Conservation (phyloP, 179 eudicot species). For the Gypsophila paniculata region DNA sequence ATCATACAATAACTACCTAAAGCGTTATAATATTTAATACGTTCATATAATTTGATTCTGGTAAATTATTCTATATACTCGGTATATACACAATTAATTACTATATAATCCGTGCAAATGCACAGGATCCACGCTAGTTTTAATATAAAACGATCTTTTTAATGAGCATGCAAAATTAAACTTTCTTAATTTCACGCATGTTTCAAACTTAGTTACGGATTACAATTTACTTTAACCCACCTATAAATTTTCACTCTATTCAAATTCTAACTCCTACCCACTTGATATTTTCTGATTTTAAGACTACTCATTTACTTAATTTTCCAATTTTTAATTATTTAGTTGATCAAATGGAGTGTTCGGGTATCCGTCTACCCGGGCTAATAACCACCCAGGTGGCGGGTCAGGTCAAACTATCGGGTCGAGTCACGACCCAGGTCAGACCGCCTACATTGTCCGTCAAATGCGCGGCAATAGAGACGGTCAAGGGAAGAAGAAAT, state of each 20-base stretch:
- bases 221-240: background rate
- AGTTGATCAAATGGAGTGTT: constrained; percentile 23
- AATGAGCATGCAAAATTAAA: too few relatives aligned
- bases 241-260: background rate
- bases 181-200: too few relatives aligned
- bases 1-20: too few relatives aligned
- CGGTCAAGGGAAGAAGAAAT: constrained; percentile 18
- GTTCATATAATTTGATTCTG: too few relatives aligned
- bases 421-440: background rate
- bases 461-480: constrained; percentile 4
- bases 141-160: too few relatives aligned
- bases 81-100: too few relatives aligned
- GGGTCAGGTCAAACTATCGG: background rate
- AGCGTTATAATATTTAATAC: too few relatives aligned
- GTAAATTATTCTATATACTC: too few relatives aligned
- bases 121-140: too few relatives aligned
- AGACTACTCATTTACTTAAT: constrained; percentile 9
- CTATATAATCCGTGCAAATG: too few relatives aligned
- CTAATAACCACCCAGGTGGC: constrained; percentile 11
- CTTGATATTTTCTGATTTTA: background rate
- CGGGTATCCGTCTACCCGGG: constrained; percentile 20
- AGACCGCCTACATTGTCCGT: background rate
- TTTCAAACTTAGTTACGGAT: too few relatives aligned
- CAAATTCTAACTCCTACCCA: constrained; percentile 20
- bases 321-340: background rate